Evolutionary conservation across 257 asterid genomes (phyloP).

Genomic region (Petunia secreta): DNA sequence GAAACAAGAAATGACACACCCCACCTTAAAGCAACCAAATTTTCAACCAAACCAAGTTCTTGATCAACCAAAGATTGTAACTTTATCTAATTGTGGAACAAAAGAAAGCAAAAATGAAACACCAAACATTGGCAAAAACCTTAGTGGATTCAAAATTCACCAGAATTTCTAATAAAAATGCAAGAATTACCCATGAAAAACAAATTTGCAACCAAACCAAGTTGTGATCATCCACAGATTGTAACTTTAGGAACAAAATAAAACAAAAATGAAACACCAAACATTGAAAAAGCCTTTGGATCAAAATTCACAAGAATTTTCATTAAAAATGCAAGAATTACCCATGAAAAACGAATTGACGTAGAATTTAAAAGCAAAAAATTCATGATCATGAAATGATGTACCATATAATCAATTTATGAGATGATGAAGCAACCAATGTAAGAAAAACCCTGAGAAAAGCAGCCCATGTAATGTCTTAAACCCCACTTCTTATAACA

Average conservation of each 20-base stretch:
- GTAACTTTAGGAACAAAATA: neutral
- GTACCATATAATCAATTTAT: conserved; percentile 7
- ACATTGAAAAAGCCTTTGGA: neutral
- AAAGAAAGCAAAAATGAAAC: neutral
- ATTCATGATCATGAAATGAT: neutral
- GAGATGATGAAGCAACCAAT: neutral
- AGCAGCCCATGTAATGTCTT: conserved; percentile 58
- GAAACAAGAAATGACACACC: conserved; percentile 39
- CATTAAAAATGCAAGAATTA: conserved; percentile 10
- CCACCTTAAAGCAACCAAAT: conserved; percentile 44
- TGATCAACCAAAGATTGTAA: neutral
- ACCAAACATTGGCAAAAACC: neutral
- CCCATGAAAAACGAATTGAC: conserved; percentile 13
- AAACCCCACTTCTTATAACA: conserved; percentile 94
- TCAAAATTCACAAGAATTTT: conserved; percentile 20
- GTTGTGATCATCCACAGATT: neutral
- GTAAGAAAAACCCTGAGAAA: conserved; percentile 78
- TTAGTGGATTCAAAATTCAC: neutral
- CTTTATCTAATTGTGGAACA: neutral
- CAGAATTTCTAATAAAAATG: conserved; percentile 19
- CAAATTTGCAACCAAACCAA: conserved; percentile 17
- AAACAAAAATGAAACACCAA: neutral
- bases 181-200: conserved; percentile 19
- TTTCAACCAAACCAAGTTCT: conserved; percentile 7
- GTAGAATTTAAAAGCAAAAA: conserved; percentile 3